Conservation (phyloP, 768 basidiomycete genomes). For the Mycena crocata region DNA sequence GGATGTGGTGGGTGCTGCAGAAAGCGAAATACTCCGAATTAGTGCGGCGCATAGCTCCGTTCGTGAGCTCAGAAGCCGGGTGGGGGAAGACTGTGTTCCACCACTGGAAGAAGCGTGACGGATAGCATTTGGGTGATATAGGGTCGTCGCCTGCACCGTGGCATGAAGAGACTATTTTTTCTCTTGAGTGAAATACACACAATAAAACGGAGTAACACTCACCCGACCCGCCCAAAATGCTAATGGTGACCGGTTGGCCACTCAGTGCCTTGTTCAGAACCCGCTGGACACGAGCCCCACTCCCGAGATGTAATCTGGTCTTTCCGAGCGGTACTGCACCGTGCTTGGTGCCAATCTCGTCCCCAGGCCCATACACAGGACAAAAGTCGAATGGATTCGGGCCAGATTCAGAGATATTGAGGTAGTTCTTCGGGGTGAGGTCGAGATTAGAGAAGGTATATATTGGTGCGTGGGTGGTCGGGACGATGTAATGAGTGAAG, state of each 20-base stretch:
- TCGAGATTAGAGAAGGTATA: conserved; percentile 55
- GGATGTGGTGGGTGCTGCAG: conserved; percentile 93
- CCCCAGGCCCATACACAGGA: conserved; percentile 86
- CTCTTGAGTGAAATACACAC: conserved; percentile 26
- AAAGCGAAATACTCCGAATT: conserved; percentile 96
- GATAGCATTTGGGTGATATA: conserved; percentile 86
- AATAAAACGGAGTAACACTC: conserved; percentile 31
- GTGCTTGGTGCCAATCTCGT: conserved; percentile 83
- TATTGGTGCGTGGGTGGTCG: conserved; percentile 34
- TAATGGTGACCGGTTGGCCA: conserved; percentile 90
- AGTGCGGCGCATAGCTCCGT: conserved; percentile 93
- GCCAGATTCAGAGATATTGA: conserved; percentile 69
- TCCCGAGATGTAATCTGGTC: conserved; percentile 82
- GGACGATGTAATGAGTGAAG: conserved; percentile 64
- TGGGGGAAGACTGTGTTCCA: conserved; percentile 99
- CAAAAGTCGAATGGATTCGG: conserved; percentile 92
- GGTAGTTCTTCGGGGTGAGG: conserved; percentile 83
- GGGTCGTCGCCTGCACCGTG: conserved; percentile 95
- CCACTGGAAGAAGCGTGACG: conserved; percentile 96
- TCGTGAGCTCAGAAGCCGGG: conserved; percentile 96
- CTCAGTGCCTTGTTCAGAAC: conserved; percentile 86
- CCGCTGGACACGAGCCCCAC: conserved; percentile 83
- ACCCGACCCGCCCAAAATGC: conserved; percentile 92
- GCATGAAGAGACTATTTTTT: conserved; percentile 94
- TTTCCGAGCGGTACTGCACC: conserved; percentile 79